phyloP scores from a whole-genome alignment of 1,139 yeast species.

The Lodderomyces elongisporus region DNA sequence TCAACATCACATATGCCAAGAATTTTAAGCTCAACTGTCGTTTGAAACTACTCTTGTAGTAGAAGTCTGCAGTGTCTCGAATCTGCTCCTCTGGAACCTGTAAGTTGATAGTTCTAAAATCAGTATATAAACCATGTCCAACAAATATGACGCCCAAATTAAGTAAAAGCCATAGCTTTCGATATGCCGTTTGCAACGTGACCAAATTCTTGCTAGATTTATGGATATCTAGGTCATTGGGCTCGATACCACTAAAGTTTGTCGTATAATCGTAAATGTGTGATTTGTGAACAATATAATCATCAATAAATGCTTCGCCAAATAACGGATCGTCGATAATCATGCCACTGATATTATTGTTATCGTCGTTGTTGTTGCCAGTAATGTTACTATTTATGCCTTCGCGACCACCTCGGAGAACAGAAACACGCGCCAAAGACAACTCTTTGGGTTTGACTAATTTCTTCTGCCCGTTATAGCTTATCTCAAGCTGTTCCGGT shows the following conservation, averaged over 20 bases:
- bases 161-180: constrained; percentile 82
- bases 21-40: constrained; percentile 84
- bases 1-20: constrained; percentile 73
- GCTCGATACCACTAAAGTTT: constrained; percentile 85
- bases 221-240: constrained; percentile 79
- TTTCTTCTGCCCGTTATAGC: constrained; percentile 59
- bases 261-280: constrained; percentile 83
- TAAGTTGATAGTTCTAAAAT: constrained; percentile 87
- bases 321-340: constrained; percentile 1
- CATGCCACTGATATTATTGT: too few relatives aligned
- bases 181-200: constrained; percentile 75
- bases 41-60: constrained; percentile 62
- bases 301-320: constrained; percentile 88
- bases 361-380: too few relatives aligned
- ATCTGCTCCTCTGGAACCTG: constrained; percentile 83
- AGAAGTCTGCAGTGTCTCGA: constrained; percentile 82
- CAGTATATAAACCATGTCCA: constrained; percentile 91
- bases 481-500: constrained; percentile 76
- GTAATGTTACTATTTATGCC: too few relatives aligned
- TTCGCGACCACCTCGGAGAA: constrained; percentile 75
- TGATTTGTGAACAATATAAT: constrained; percentile 73
- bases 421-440: constrained; percentile 87
- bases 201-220: constrained; percentile 69
- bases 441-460: constrained; percentile 70
- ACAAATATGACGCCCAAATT: constrained; percentile 89